Base-by-base conservation (phyloP, 139 green algal genomes). In the Chlorella sp. region DNA sequence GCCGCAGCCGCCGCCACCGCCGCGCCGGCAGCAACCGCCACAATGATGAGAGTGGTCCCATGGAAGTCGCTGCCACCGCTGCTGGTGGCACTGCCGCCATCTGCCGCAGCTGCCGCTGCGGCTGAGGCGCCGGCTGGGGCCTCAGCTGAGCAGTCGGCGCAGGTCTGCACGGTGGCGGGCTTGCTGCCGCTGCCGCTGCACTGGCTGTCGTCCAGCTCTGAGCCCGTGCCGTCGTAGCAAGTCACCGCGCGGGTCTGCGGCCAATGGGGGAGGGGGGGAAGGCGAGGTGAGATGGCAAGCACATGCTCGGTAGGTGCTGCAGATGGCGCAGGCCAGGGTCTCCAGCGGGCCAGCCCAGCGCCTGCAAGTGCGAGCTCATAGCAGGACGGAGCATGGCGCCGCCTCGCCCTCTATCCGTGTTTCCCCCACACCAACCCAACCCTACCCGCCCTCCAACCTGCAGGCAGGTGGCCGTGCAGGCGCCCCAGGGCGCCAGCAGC, bases 401-500 rank as follows among this genome's bases (percentile, higher is more conserved):
- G 56, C 7, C 56, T 65, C 26, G 56, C 56, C 56, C 56, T 24
- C 13, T 65, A n/a, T 24, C 56, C 7, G 56, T 8, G 1, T 2
- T 7, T 24, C 26, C 2, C 60, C 26, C 26, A 19, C 5, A 11
- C 5, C 3, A 8, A 44, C 30, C 65, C 43, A 8, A 3, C 60
- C 5, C 60, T 11, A n/a, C 60, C 60, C 60, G 19, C 40, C 41
- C 44, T 2, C 20, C 70, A 8, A 60, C 72, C 72, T 78, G 72
- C 43, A 41, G 19, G 69, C 81, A 85, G 16, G 70, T 24, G 7
- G 54, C 6, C 2, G 7, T 17, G 68, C 81, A 85, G 9, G 22
- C 32, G 28, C 34, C 7, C 81, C 81, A 85, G 81, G 46, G 38
- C 2, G 51, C 81, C 6, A 85, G n/a, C 68, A 43, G 40, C 81